Evolutionary conservation across 495 filamentous ascomycete genomes (phyloP).

Genomic region (Aspergillus sclerotiicarbonarius): DNA sequence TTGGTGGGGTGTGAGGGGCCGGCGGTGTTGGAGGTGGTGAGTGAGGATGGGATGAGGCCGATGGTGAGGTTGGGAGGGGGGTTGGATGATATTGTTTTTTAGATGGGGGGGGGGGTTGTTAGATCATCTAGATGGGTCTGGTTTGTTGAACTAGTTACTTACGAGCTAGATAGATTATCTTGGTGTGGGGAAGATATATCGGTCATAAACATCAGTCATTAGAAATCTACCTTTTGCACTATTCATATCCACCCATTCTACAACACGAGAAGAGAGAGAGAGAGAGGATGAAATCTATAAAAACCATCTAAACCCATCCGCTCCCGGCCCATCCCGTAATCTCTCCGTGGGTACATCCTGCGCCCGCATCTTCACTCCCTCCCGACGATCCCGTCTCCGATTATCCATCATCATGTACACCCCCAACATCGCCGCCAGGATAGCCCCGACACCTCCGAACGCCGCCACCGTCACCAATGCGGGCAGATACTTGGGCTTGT

Average conservation of each 20-base stretch:
- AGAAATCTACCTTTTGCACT: no score
- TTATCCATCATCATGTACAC: constrained; percentile 73
- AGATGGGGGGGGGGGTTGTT: no score
- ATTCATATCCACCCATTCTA: no score
- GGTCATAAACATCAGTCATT: no score
- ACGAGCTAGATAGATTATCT: no score
- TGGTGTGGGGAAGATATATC: no score
- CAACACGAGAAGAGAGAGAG: background rate
- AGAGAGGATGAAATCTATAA: constrained; percentile 21
- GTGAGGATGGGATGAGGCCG: constrained; percentile 6
- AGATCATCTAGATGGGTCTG: no score
- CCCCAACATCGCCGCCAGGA: constrained; percentile 58
- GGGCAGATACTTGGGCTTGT: constrained; percentile 71
- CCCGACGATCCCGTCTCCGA: constrained; percentile 54
- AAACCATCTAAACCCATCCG: constrained; percentile 72
- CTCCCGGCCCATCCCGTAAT: constrained; percentile 64
- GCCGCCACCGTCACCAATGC: constrained; percentile 70
- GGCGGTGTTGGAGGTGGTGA: constrained; percentile 50
- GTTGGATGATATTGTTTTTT: background rate
- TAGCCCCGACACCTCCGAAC: constrained; percentile 64
- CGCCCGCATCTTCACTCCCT: constrained; percentile 60
- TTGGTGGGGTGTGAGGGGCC: constrained; percentile 57
- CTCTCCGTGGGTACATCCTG: constrained; percentile 66
- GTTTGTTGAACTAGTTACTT: no score
- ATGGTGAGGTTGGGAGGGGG: background rate